Evolutionary conservation across 352 stramenopile species (phyloP).

Genomic region (Phytophthora ohioensis): DNA sequence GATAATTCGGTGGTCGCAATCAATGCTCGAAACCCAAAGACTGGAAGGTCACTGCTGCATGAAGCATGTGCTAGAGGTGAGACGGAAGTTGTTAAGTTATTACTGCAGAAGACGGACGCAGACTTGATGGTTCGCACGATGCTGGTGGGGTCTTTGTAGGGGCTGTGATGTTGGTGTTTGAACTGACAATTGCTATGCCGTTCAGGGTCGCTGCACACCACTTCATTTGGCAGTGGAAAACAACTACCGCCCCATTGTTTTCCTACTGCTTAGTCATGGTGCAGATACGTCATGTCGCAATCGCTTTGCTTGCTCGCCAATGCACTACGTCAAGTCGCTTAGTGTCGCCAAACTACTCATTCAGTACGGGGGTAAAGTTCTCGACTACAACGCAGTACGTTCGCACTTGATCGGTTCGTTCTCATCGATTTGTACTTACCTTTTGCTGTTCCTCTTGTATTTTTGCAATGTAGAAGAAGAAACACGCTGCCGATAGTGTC

Average conservation of each 20-base stretch:
- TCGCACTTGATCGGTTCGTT: background rate
- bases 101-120: slow-evolving; percentile 53
- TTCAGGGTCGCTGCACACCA: slow-evolving; percentile 64
- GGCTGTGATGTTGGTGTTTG: background rate
- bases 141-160: slow-evolving; percentile 45
- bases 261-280: slow-evolving; percentile 74
- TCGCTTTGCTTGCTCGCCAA: slow-evolving; percentile 67
- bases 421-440: background rate
- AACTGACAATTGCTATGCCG: background rate
- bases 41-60: slow-evolving; percentile 67
- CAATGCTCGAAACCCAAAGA: slow-evolving; percentile 47
- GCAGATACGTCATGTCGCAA: slow-evolving; percentile 63
- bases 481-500: slow-evolving; percentile 61
- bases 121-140: slow-evolving; percentile 73
- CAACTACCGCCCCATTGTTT: slow-evolving; percentile 66
- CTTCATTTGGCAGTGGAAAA: slow-evolving; percentile 70
- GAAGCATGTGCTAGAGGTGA: slow-evolving; percentile 64
- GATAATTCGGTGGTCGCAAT: slow-evolving; percentile 32
- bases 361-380: slow-evolving; percentile 62
- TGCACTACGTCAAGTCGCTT: slow-evolving; percentile 77
- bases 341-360: slow-evolving; percentile 72
- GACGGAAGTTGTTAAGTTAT: slow-evolving; percentile 60
- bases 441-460: background rate
- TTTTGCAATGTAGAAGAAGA: slow-evolving; percentile 52
- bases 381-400: slow-evolving; percentile 68